A percentile compares a stretch with the other conserved stretches of the same genome.
phyloP scores from a whole-genome alignment of 148 eudicot genomes.

The Spergularia bocconei region DNA sequence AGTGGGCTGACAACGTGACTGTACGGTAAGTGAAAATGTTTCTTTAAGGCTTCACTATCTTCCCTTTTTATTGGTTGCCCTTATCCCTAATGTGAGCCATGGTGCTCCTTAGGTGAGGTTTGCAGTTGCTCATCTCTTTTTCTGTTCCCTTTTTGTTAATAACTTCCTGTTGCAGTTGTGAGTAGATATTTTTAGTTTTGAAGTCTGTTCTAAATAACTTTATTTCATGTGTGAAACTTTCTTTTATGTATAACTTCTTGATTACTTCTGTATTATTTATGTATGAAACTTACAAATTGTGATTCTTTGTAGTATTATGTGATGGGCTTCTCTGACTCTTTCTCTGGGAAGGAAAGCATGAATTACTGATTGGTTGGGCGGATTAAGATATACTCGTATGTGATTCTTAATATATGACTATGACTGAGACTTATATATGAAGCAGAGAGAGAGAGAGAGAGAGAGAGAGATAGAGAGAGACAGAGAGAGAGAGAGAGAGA shows the following conservation, averaged over 20 bases:
- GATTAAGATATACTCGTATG: not conserved
- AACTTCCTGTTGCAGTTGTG: conserved; percentile 1
- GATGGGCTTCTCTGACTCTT: not conserved
- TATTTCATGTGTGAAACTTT: not conserved
- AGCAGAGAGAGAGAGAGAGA: no score
- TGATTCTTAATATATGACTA: not conserved
- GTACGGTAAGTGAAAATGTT: conserved; percentile 47
- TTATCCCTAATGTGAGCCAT: not conserved
- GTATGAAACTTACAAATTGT: not conserved
- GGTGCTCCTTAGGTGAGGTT: conserved; percentile 10
- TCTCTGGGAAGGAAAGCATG: not conserved
- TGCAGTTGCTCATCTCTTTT: not conserved
- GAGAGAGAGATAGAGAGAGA: no score
- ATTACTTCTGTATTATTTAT: not conserved
- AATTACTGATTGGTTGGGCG: not conserved
- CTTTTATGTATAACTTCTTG: not conserved
- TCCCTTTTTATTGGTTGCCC: not conserved
- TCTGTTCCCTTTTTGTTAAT: not conserved
- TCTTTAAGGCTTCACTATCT: not conserved
- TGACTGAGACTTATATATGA: not conserved
- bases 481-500: no score
- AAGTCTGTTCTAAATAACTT: not conserved
- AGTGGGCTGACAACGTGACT: conserved; percentile 76
- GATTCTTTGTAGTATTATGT: not conserved
- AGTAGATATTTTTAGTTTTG: not conserved